Base-by-base conservation (phyloP, 2,329 filamentous ascomycete genomes). In the Cladosporium sp. region DNA sequence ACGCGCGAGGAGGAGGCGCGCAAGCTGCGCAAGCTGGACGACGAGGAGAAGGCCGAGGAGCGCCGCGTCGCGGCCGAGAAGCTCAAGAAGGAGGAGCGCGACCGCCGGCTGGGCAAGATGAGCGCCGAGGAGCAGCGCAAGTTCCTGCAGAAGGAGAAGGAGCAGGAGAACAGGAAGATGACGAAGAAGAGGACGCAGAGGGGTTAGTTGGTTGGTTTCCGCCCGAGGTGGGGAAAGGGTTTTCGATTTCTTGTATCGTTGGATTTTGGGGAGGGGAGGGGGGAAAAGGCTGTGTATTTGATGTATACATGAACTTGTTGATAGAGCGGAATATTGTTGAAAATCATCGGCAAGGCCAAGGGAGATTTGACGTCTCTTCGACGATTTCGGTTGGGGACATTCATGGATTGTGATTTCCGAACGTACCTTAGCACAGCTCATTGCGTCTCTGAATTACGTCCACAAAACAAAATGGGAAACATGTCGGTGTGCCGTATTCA, bases 111-210 rank as follows among this genome's bases (percentile, higher is more conserved):
- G 57, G 86, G 89, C 67, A 82, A 81, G 71, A 75, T 85, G 69
- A 91, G 86, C 48, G 74, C 74, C 2, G 74, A 75, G 3, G 74
- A 78, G 65, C 75, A 78, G 67, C 68, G 70, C 61, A 78, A 77
- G 66, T 77, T 74, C 56, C 57, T 78, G 73, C 95, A 96, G 75
- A 83, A 87, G 65, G 95, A 97, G 80, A 82, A 91, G 50, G 92
- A 96, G 64, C 83, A 85, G 61, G 84, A 91, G 67, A 57, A 63
- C 55, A 58, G 63, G 67, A 84, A 79, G 69, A 74, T 73, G 52
- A 75, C 79, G 71, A 87, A 86, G 77, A 84, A 77, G 73, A 75
- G 77, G 70, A 80, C 77, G 28, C 73, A 77, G 61, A 77, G 75
- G 64, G 77, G 65, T 54, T 76, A 50, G 46, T 43, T n/a, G 42